phyloP scores from a whole-genome alignment of 495 filamentous ascomycete species.

The Neurospora tetraspora region DNA sequence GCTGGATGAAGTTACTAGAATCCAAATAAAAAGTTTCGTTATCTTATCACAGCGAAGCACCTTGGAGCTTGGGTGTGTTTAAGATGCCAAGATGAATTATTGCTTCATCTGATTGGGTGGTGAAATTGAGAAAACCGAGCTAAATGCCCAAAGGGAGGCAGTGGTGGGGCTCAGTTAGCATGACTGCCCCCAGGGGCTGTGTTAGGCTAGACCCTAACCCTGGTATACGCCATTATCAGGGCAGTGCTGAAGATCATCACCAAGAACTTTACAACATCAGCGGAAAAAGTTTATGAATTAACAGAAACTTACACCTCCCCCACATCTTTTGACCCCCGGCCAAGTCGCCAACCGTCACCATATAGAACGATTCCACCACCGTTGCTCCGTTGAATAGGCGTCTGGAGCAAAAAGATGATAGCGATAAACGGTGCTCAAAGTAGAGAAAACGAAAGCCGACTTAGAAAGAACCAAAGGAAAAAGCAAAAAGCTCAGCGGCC shows the following conservation, averaged over 20 bases:
- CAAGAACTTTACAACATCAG: not conserved
- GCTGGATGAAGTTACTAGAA: not conserved
- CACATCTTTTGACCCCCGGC: not conserved
- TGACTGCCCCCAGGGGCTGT: not conserved
- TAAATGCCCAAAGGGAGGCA: not conserved
- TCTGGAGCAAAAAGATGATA: not conserved
- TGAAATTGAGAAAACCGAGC: not conserved
- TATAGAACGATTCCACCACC: not conserved
- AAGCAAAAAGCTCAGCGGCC: not conserved
- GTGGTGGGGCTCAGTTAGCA: not conserved
- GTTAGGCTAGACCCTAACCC: not conserved
- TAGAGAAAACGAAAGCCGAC: not conserved
- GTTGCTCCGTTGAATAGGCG: not conserved
- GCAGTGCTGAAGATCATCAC: not conserved
- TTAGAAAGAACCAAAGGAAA: not conserved
- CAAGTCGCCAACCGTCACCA: not conserved
- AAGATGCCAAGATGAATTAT: not conserved
- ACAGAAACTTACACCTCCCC: not conserved
- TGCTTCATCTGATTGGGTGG: not conserved
- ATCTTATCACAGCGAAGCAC: conserved; percentile 9
- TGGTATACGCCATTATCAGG: not conserved
- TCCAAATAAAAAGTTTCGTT: conserved; percentile 11
- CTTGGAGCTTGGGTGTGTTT: not conserved
- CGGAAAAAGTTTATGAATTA: not conserved
- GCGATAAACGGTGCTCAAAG: not conserved